These are phyloP conservation scores for Jacaranda mimosifolia DNA, from an alignment of 257 asterid genomes.

Conservation along the genomic window DNA sequence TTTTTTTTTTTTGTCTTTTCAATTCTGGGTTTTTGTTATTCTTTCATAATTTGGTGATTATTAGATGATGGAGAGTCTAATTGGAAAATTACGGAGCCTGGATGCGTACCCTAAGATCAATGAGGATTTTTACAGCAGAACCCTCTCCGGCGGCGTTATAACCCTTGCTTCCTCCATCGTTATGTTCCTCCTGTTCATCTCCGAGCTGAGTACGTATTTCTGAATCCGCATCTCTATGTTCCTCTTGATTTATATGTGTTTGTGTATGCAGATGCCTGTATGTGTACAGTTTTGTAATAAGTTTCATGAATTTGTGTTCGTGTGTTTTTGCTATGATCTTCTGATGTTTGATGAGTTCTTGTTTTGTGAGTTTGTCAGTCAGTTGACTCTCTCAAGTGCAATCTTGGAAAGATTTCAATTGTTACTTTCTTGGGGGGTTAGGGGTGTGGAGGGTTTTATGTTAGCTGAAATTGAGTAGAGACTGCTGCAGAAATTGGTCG, in stretches of 20 bases:
- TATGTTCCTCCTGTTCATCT: slow-evolving; percentile 88
- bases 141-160: slow-evolving; percentile 91
- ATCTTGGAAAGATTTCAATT: slow-evolving; percentile 5
- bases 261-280: slow-evolving; percentile 7
- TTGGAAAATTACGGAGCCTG: slow-evolving; percentile 74
- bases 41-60: slow-evolving; percentile 24
- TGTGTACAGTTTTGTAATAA: background rate
- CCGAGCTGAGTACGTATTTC: slow-evolving; percentile 87
- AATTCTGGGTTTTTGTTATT: slow-evolving; percentile 6
- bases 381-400: background rate
- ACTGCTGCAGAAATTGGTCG: background rate
- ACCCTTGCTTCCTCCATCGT: slow-evolving; percentile 84
- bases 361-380: background rate
- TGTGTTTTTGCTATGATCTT: slow-evolving; percentile 16
- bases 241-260: slow-evolving; percentile 6
- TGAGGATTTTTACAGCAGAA: slow-evolving; percentile 97
- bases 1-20: background rate
- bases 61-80: slow-evolving; percentile 67
- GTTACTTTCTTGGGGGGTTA: background rate
- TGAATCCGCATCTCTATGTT: slow-evolving; percentile 9
- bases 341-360: slow-evolving; percentile 1
- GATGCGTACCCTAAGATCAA: slow-evolving; percentile 98
- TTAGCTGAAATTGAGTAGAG: slow-evolving; percentile 21
- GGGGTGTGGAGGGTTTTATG: background rate
- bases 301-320: slow-evolving; percentile 18